phyloP scores from a whole-genome alignment of 2,329 filamentous ascomycete species.

The Aspergillus fischeri region DNA sequence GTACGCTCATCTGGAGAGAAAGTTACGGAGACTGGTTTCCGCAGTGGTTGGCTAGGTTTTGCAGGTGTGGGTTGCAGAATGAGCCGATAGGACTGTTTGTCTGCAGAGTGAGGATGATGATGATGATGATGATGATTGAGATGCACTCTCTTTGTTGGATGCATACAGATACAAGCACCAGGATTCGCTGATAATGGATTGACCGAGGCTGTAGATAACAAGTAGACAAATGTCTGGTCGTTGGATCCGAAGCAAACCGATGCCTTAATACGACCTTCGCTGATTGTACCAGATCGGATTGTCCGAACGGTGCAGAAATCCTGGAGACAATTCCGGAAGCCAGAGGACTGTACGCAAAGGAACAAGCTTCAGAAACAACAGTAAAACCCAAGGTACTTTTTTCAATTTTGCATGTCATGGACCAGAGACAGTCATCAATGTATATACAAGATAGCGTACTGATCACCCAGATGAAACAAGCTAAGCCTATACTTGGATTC shows the following conservation, averaged over 20 bases:
- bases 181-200: not conserved
- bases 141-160: not conserved
- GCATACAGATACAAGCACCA: not conserved
- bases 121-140: not conserved
- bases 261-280: too few species aligned
- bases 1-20: not conserved
- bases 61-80: not conserved
- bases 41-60: not conserved
- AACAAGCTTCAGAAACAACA: not conserved
- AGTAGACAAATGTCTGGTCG: not conserved
- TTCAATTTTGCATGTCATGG: not conserved
- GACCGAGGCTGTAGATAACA: not conserved
- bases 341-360: not conserved
- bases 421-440: not conserved
- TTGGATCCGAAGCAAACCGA: too few species aligned
- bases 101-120: not conserved
- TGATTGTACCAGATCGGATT: too few species aligned
- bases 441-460: not conserved
- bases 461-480: slow-evolving; percentile 11
- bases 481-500: slow-evolving; percentile 1
- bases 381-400: not conserved
- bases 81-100: not conserved
- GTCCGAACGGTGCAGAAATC: not conserved
- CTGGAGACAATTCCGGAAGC: not conserved
- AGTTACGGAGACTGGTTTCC: not conserved